Evolutionary conservation across 2,329 filamentous ascomycete species (phyloP).

Genomic region (Colletotrichum aenigma): DNA sequence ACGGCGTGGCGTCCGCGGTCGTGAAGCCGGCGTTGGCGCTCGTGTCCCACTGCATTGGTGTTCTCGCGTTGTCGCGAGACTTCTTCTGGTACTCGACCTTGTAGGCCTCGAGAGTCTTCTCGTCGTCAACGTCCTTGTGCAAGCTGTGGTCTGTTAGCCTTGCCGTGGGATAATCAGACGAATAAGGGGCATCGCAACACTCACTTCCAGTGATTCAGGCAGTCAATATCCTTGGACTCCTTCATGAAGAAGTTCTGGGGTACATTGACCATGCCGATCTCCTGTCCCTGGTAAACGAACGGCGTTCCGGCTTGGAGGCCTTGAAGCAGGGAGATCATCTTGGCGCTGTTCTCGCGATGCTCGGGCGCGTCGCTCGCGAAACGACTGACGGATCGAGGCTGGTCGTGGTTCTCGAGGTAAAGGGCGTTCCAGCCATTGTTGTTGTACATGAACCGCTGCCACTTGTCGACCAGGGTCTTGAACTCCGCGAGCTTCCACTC

Average conservation of each 20-base stretch:
- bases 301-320: slow-evolving; percentile 65
- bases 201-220: slow-evolving; percentile 54
- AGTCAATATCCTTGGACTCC: slow-evolving; percentile 73
- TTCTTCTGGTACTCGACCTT: slow-evolving; percentile 58
- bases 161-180: too few species aligned
- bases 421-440: slow-evolving; percentile 68
- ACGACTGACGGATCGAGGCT: slow-evolving; percentile 63
- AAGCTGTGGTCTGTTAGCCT: slow-evolving; percentile 27
- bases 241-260: slow-evolving; percentile 64
- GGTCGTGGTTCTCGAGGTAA: slow-evolving; percentile 71
- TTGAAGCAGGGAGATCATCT: slow-evolving; percentile 64
- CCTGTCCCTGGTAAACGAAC: slow-evolving; percentile 74
- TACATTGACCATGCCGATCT: slow-evolving; percentile 70
- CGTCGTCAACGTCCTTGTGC: slow-evolving; percentile 41
- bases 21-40: slow-evolving; percentile 69
- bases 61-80: slow-evolving; percentile 72
- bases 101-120: slow-evolving; percentile 38
- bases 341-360: slow-evolving; percentile 54
- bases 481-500: slow-evolving; percentile 55
- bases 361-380: slow-evolving; percentile 56
- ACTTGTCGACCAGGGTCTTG: slow-evolving; percentile 58
- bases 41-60: slow-evolving; percentile 75
- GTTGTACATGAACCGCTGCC: slow-evolving; percentile 64
- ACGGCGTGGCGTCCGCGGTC: slow-evolving; percentile 53
- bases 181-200: slow-evolving; percentile 4